Conservation (phyloP, 129 eudicot species). For the Glebionis coronaria region DNA sequence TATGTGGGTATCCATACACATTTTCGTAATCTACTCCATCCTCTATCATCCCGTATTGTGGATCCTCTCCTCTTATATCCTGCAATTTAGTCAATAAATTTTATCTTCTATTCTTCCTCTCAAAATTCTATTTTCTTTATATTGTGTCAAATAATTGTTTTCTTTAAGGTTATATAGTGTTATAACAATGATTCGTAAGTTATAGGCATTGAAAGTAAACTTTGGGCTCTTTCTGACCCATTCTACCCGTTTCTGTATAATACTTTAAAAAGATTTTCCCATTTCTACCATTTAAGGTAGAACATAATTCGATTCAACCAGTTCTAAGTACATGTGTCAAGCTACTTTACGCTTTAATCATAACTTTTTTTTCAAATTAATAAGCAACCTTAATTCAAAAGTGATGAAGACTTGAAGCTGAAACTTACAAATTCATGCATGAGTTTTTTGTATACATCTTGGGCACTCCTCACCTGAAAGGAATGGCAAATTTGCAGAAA, state of each 20-base stretch:
- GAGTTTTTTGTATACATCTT: slow-evolving; percentile 56
- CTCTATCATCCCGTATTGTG: slow-evolving; percentile 73
- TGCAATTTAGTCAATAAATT: slow-evolving; percentile 10
- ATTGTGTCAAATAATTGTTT: neutral
- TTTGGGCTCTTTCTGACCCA: too few species aligned
- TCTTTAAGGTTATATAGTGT: neutral
- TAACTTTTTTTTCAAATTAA: too few species aligned
- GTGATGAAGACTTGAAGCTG: neutral
- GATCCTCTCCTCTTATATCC: slow-evolving; percentile 81
- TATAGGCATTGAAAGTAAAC: too few species aligned
- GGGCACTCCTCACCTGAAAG: slow-evolving; percentile 67
- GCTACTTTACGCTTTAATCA: too few species aligned
- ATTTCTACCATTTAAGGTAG: too few species aligned
- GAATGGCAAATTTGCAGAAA: neutral
- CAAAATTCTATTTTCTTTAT: neutral
- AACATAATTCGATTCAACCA: too few species aligned
- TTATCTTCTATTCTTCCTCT: neutral
- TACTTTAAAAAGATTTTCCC: too few species aligned
- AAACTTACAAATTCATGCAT: slow-evolving; percentile 63
- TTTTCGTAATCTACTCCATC: slow-evolving; percentile 66
- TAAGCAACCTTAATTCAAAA: too few species aligned
- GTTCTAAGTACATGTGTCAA: too few species aligned
- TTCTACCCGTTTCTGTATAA: too few species aligned
- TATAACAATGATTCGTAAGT: neutral
- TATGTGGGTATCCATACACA: slow-evolving; percentile 44